Base-by-base conservation (phyloP, 306 rosid genomes). In the Dryas octopetala region DNA sequence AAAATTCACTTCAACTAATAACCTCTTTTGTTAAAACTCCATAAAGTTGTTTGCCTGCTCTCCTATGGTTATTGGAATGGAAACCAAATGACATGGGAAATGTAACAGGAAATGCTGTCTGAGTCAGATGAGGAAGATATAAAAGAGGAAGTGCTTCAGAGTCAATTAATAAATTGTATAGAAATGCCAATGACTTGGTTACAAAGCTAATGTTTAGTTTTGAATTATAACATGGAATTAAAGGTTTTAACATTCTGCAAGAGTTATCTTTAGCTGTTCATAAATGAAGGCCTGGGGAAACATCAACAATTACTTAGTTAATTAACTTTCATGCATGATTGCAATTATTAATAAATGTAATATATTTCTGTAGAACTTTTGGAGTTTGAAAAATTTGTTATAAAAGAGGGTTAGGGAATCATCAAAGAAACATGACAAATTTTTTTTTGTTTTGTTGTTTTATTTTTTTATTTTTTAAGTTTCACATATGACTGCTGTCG, bases 401-500 rank as follows among this genome's bases (percentile, higher is more conserved):
- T 32, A 32, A 32, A 32, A 11, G 4, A 11, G 14, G 53, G 16
- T 0, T 49, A 9, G 53, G 53, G 53, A 49, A 9, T 49, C 53
- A 49, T 11, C 3, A 32, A 49, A 49, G 53, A 9, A 49, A 49
- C 7, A 49, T 32, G 38, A 32, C 2, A 32, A 32, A 32, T 32
- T 32, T 2, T 32, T 32, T 32, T 32, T 1, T 32, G 1, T 32
- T 1, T 32, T 32, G 38, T 32, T 71, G 64, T 5, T 40, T 41
- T 38, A 66, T 73, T 70, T 59, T 58, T 54, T 26, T 70, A 65
- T 28, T 69, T 9, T 45, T 70, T 46, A 54, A 67, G 81, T 53
- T 85, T 62, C 66, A 46, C 64, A 38, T 61, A 32, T 32, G 38
- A 32, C 38, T 79, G 67, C 70, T 17, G 79, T 66, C 72, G 70